These are phyloP conservation scores for Colletotrichum gigasporum DNA, from an alignment of 2,329 filamentous ascomycete species.

Conservation along the genomic window DNA sequence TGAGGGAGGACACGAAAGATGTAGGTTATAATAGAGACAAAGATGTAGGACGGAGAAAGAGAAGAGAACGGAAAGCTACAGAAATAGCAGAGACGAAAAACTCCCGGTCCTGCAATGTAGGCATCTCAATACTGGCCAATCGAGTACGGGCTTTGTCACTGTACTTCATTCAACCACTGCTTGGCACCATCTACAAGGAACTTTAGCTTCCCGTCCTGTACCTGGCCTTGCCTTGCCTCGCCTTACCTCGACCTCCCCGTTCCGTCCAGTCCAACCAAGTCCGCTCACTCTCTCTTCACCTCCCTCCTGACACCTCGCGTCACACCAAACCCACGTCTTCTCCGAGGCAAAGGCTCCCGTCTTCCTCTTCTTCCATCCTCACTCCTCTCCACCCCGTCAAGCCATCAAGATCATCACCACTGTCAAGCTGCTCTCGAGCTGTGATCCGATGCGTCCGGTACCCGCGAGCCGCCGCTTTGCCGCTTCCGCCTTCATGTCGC, in stretches of 20 bases:
- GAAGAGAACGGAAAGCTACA: too few relatives aligned
- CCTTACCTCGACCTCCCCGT: slow-evolving; percentile 1
- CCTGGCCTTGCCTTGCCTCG: slow-evolving; percentile 6
- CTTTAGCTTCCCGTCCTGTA: not conserved
- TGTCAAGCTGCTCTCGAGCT: slow-evolving; percentile 15
- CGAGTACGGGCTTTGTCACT: too few relatives aligned
- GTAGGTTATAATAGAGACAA: too few relatives aligned
- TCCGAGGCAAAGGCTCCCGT: not conserved
- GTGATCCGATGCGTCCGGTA: slow-evolving; percentile 33
- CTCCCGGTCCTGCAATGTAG: too few relatives aligned
- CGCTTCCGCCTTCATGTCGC: slow-evolving; percentile 31
- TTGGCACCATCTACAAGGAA: not conserved
- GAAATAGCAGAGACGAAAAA: too few relatives aligned
- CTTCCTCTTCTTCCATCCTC: not conserved
- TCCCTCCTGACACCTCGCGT: slow-evolving; percentile 20
- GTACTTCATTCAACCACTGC: not conserved
- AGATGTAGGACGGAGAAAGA: too few relatives aligned
- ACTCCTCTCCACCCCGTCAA: not conserved
- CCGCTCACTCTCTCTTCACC: slow-evolving; percentile 14
- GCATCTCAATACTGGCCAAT: too few relatives aligned
- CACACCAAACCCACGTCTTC: not conserved
- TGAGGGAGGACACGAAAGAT: too few relatives aligned
- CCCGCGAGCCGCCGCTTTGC: not conserved
- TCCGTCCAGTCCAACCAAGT: slow-evolving; percentile 11
- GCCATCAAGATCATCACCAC: slow-evolving; percentile 3